Conservation (phyloP, 371 early-diverging fungal species). For the Sporodiniella umbellata region DNA sequence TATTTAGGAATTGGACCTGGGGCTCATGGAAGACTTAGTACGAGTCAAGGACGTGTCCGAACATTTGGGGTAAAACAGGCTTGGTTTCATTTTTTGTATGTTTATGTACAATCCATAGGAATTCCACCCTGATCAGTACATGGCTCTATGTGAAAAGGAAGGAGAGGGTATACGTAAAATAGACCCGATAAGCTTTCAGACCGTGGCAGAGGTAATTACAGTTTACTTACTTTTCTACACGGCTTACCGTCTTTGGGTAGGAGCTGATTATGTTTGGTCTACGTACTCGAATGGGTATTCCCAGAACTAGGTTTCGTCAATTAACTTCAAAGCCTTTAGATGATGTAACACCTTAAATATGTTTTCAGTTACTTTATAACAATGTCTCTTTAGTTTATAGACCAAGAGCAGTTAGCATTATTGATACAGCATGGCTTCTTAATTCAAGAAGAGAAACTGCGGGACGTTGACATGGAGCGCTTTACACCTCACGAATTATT, state of each 20-base stretch:
- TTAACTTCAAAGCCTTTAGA: slow-evolving; percentile 32
- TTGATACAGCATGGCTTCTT: slow-evolving; percentile 26
- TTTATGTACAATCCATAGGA: slow-evolving; percentile 25
- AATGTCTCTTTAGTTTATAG: slow-evolving; percentile 12
- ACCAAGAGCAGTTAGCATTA: slow-evolving; percentile 17
- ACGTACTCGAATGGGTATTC: slow-evolving; percentile 62
- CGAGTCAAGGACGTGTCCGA: slow-evolving; percentile 33
- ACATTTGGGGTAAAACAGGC: slow-evolving; percentile 54
- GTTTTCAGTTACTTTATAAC: not conserved
- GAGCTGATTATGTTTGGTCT: slow-evolving; percentile 71
- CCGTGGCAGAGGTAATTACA: slow-evolving; percentile 17
- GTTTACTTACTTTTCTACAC: not conserved
- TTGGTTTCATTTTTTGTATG: not conserved
- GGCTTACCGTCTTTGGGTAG: slow-evolving; percentile 12
- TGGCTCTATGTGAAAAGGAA: slow-evolving; percentile 45
- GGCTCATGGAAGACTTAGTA: slow-evolving; percentile 72
- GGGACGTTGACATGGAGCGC: not conserved
- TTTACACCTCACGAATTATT: slow-evolving; percentile 26
- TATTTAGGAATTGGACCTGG: slow-evolving; percentile 83
- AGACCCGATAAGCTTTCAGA: slow-evolving; percentile 18
- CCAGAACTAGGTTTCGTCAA: slow-evolving; percentile 28
- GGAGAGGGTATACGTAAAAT: slow-evolving; percentile 55
- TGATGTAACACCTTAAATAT: slow-evolving; percentile 4
- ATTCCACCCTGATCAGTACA: slow-evolving; percentile 55
- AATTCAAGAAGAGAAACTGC: slow-evolving; percentile 11